Evolutionary conservation across 2,329 filamentous ascomycete genomes (phyloP).

Genomic region (Xylaria sp.): DNA sequence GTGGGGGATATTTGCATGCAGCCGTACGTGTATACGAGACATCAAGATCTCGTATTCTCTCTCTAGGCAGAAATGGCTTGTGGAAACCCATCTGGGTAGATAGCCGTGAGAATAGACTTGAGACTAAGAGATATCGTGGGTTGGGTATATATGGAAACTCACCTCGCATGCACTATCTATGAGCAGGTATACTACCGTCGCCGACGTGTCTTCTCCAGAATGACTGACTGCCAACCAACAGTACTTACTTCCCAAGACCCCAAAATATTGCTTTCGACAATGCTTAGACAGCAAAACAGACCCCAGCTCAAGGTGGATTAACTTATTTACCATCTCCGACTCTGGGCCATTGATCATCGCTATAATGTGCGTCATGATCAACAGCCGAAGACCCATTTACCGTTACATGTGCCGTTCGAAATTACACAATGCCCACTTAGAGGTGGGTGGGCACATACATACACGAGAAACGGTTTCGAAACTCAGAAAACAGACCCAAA

Average conservation of each 20-base stretch:
- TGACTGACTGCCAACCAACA: background rate
- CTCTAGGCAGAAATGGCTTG: slow-evolving; percentile 2
- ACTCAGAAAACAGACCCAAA: no score
- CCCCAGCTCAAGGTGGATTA: slow-evolving; percentile 8
- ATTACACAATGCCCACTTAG: background rate
- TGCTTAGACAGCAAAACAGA: background rate
- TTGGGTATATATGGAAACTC: slow-evolving; percentile 2
- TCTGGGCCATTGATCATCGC: slow-evolving; percentile 10
- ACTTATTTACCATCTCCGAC: slow-evolving; percentile 12
- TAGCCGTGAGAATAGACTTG: slow-evolving; percentile 8
- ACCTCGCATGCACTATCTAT: background rate
- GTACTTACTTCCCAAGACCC: no score
- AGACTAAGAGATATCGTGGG: slow-evolving; percentile 6
- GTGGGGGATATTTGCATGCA: slow-evolving; percentile 26
- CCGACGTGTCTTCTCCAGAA: background rate
- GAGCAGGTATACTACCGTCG: background rate
- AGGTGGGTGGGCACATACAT: background rate
- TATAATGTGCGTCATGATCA: slow-evolving; percentile 25
- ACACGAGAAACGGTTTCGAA: background rate
- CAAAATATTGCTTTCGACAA: no score
- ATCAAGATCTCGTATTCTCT: slow-evolving; percentile 28
- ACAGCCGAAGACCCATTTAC: background rate
- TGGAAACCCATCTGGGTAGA: background rate
- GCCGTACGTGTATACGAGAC: slow-evolving; percentile 14
- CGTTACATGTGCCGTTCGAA: background rate